Base-by-base conservation (phyloP, 176 grass and related monocot species). In the Puya raimondii region DNA sequence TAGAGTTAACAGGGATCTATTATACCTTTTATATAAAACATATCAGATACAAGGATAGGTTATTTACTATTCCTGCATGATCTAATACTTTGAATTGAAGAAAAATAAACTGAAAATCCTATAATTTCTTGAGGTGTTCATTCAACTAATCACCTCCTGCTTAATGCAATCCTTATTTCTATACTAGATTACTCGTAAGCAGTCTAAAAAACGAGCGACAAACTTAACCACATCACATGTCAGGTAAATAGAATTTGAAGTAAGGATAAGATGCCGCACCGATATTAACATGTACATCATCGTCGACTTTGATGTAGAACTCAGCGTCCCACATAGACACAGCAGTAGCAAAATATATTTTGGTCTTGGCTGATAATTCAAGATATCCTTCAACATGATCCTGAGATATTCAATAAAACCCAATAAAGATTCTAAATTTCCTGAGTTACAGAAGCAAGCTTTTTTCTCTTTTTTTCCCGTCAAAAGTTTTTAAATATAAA, bases 211-310 rank as follows among this genome's bases (percentile, higher is more conserved):
- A 61, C 20, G 7, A 61, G 16, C 9, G 56, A 61, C 56, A 16
- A 61, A 59, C 56, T 10, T 59, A 20, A 59, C n/a, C 20, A 16
- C 20, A 59, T 16, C 6, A 59, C 15, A 21, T 69, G 29, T 1
- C 52, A 54, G 21, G 49, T 64, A 42, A 48, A 22, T 10, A 64
- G 21, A 22, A 9, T 9, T 9, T 18, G 9, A 18, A 16, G 10
- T 61, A 16, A 21, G 1, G 17, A 18, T 59, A 18, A 61, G 16
- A n/a, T 61, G 56, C 56, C 10, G 56, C 53, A 96, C 93, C 89
- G 79, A 96, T 90, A 85, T 96, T 96, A 76, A 96, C 93, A 96
- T 96, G 93, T 8, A 96, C 84, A 79, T 96, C 89, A 63, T 92
- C 93, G 23, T 96, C 93, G 6, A 96, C 93, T 81, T 96, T 96